Base-by-base conservation (phyloP, 805 yeast species). In the Kodamaea lidongshanica region DNA sequence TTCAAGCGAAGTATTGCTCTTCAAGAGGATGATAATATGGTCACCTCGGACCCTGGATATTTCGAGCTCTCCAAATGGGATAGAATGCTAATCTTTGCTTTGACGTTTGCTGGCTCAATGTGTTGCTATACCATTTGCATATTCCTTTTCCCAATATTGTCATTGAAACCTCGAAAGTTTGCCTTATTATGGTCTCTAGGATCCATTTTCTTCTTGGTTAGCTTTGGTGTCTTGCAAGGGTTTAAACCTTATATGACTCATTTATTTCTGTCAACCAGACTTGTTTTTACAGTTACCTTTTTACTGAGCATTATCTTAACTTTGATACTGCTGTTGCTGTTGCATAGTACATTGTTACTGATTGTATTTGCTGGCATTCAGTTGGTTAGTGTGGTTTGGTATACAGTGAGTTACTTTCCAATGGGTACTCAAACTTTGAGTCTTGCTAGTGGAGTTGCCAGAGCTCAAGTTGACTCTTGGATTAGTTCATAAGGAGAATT, bases 171-270 rank as follows among this genome's bases (percentile, higher is more conserved):
- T 2, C 44, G 67, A 23, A 65, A 64, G 39, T 65, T 65, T 48
- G 70, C 70, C 16, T 40, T 65, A n/a, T 48, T 66, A 30, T 66
- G 71, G 70, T 62, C 70, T 7, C 41, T 64, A 22, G 71, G 71
- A 3, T 61, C 67, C 11, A 58, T 66, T 11, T 60, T 65, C 45
- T 65, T 66, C 48, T 44, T 66, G 39, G 58, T 64, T 7, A 62
- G 69, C 39, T 66, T 66, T 39, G 70, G 70, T 5, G 69, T 65
- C 4, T 46, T 65, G 27, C 70, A 65, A 38, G 70, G 70, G 1
- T 52, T 56, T 38, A 46, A 49, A 39, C 49, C 67, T 3, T 65
- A 65, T 37, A 40, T 65, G 50, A 45, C 50, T 15, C 70, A 64
- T 39, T 51, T 65, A 36, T 58, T 56, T 37, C 60, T 58, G 48